phyloP scores from a whole-genome alignment of 805 yeast species.

The Tetrapisispora taiwanensis region DNA sequence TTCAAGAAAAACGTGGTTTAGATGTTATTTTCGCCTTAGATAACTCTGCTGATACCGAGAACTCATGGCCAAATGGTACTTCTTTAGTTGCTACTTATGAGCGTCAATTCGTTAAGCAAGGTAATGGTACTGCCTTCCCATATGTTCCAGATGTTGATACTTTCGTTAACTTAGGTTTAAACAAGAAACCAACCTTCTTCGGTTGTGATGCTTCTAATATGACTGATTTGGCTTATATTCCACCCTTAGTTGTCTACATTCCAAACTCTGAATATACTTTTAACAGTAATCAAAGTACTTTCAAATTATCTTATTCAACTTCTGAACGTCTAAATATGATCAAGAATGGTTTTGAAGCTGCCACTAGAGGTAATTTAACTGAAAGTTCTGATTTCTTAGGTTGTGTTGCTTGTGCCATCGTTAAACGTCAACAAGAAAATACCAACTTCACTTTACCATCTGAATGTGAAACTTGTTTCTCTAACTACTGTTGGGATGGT shows the following conservation, averaged over 20 bases:
- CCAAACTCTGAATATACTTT: constrained; percentile 64
- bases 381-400: constrained; percentile 58
- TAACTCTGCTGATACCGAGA: constrained; percentile 56
- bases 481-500: constrained; percentile 56
- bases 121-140: constrained; percentile 60
- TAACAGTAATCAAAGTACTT: constrained; percentile 64
- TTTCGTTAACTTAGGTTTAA: constrained; percentile 50
- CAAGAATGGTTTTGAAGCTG: constrained; percentile 62
- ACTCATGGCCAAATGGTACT: constrained; percentile 59
- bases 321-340: constrained; percentile 52
- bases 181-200: constrained; percentile 66
- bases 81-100: constrained; percentile 46
- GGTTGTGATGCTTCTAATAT: constrained; percentile 67
- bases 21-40: constrained; percentile 60
- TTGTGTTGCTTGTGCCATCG: constrained; percentile 76
- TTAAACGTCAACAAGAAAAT: constrained; percentile 70
- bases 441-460: constrained; percentile 46
- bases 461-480: constrained; percentile 66
- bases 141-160: constrained; percentile 65
- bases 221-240: constrained; percentile 42
- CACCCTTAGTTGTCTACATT: constrained; percentile 69
- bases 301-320: constrained; percentile 51
- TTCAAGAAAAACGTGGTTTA: constrained; percentile 50
- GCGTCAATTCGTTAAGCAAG: constrained; percentile 45
- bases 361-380: constrained; percentile 59